Evolutionary conservation across 2,329 filamentous ascomycete genomes (phyloP).

Genomic region (Xylaria sp.): DNA sequence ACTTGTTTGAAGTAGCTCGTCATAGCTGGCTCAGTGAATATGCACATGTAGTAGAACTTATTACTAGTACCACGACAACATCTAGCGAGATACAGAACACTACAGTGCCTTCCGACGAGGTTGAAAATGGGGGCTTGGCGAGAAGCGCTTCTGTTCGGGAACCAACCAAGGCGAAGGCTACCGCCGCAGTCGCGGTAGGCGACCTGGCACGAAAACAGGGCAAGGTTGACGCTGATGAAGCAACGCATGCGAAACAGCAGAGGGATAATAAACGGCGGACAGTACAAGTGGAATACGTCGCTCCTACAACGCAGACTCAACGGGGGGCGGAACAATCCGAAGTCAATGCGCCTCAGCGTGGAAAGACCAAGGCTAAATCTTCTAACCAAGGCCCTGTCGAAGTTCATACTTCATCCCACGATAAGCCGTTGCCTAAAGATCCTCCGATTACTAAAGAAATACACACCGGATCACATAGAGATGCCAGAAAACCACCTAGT

Average conservation of each 20-base stretch:
- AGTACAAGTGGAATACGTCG: constrained; percentile 97
- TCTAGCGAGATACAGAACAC: constrained; percentile 86
- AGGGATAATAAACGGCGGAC: constrained; percentile 93
- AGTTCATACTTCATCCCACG: constrained; percentile 54
- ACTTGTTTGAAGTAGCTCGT: constrained; percentile 95
- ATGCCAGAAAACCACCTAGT: constrained; percentile 57
- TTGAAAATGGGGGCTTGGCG: constrained; percentile 71
- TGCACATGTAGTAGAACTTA: constrained; percentile 94
- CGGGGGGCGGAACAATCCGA: constrained; percentile 65
- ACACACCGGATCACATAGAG: constrained; percentile 50
- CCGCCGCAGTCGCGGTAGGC: constrained; percentile 58
- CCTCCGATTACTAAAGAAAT: constrained; percentile 60
- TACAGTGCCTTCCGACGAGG: constrained; percentile 69
- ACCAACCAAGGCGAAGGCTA: constrained; percentile 73
- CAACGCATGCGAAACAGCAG: constrained; percentile 67
- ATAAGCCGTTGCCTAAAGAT: constrained; percentile 70
- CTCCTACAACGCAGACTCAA: constrained; percentile 85
- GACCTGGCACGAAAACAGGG: constrained; percentile 79
- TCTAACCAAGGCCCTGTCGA: constrained; percentile 64
- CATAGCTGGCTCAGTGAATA: constrained; percentile 99
- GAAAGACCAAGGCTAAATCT: constrained; percentile 61
- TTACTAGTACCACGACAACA: constrained; percentile 93
- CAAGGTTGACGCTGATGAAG: constrained; percentile 74
- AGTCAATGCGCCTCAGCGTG: constrained; percentile 43
- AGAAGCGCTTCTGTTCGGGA: constrained; percentile 94